Conservation (phyloP, 2,329 filamentous ascomycete genomes). For the Fusarium sp. region DNA sequence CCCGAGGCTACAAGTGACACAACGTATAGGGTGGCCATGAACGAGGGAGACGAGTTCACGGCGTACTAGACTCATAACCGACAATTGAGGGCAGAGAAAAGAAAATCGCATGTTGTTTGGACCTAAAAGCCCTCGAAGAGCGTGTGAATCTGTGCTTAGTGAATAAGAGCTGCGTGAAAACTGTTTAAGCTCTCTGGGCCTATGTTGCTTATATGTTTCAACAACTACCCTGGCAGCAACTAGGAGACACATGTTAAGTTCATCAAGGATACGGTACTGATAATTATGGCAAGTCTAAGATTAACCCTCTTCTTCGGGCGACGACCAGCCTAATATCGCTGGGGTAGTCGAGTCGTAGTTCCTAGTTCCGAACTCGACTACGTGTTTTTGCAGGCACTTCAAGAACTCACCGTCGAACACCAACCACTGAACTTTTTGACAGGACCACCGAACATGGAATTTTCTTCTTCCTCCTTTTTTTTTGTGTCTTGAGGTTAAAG, state of each 20-base stretch:
- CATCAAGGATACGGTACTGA: accelerated
- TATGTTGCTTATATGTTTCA: accelerated
- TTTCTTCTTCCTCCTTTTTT: not conserved
- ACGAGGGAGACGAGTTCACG: slow-evolving; percentile 8
- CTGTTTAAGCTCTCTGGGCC: not conserved
- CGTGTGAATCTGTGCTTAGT: not conserved
- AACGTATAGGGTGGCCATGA: slow-evolving; percentile 12
- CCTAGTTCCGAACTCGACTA: slow-evolving; percentile 45
- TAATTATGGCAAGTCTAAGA: not conserved
- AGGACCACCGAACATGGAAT: slow-evolving; percentile 28
- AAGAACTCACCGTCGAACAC: slow-evolving; percentile 46
- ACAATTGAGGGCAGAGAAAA: not conserved
- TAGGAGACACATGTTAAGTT: not conserved
- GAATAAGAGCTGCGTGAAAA: not conserved
- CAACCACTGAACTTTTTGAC: slow-evolving; percentile 17
- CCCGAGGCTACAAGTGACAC: slow-evolving; percentile 26
- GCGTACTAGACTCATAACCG: slow-evolving; percentile 25
- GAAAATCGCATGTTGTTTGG: not conserved
- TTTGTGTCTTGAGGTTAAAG: slow-evolving; percentile 33
- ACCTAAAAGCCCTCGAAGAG: not conserved
- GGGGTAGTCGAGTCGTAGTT: slow-evolving; percentile 34
- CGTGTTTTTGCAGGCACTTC: slow-evolving; percentile 48
- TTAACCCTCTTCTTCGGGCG: too few species aligned
- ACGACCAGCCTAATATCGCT: accelerated
- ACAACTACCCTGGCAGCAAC: not conserved